A percentile compares a stretch with the other conserved stretches of the same genome.
phyloP scores from a whole-genome alignment of 805 yeast genomes.

The Candida nitratophila region DNA sequence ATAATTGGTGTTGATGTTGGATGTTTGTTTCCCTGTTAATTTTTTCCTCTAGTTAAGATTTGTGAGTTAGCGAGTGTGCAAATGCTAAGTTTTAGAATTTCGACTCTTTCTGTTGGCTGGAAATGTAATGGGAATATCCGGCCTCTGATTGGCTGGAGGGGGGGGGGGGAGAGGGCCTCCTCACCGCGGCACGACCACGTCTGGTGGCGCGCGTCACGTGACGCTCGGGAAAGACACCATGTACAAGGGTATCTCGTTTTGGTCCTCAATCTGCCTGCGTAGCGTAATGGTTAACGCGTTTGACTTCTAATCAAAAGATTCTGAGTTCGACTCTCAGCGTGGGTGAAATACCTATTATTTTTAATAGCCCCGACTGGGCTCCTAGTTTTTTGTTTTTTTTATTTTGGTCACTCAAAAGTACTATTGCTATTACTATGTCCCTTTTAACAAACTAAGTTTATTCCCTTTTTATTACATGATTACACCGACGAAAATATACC shows the following conservation, averaged over 20 bases:
- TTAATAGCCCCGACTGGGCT: no score
- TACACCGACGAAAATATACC: not conserved
- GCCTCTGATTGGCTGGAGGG: constrained; percentile 1
- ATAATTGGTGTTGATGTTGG: not conserved
- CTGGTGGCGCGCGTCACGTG: no score
- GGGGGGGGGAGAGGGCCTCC: not conserved
- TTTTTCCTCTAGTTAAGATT: not conserved
- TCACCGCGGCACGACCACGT: no score
- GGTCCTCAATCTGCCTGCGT: constrained; percentile 27
- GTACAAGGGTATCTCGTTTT: no score
- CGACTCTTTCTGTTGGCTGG: not conserved
- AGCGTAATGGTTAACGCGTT: constrained; percentile 57
- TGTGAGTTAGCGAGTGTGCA: no score
- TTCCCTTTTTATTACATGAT: no score
- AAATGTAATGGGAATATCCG: constrained; percentile 1
- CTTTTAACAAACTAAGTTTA: no score
- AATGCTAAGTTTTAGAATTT: not conserved
- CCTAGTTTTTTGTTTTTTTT: not conserved
- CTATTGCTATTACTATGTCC: no score
- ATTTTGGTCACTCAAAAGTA: no score
- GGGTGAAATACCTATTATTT: no score
- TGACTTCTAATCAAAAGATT: constrained; percentile 54
- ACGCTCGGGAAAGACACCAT: no score
- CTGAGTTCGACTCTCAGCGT: constrained; percentile 47
- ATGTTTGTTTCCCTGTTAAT: not conserved